phyloP scores from a whole-genome alignment of 352 stramenopile genomes.

The Pythium scleroteichum region DNA sequence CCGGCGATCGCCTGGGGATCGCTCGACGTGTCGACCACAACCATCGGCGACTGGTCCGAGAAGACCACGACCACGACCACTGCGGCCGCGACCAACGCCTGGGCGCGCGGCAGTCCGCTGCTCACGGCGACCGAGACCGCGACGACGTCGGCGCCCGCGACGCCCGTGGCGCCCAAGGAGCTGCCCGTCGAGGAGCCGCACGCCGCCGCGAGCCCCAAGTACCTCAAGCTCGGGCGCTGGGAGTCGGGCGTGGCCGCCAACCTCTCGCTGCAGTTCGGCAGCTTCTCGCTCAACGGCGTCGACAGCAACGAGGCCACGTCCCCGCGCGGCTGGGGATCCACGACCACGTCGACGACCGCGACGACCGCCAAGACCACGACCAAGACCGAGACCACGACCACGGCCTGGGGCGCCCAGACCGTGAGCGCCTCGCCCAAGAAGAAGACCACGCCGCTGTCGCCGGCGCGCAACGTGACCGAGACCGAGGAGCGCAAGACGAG shows the following conservation, averaged over 20 bases:
- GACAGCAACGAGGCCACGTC: slow-evolving; percentile 60
- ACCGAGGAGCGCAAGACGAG: slow-evolving; percentile 43
- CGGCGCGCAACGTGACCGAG: slow-evolving; percentile 34
- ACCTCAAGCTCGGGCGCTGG: slow-evolving; percentile 87
- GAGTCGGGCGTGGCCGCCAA: slow-evolving; percentile 66
- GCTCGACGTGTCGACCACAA: slow-evolving; percentile 62
- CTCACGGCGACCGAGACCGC: slow-evolving; percentile 34
- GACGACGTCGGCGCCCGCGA: slow-evolving; percentile 44
- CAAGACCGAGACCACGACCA: slow-evolving; percentile 43
- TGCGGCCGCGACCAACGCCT: slow-evolving; percentile 60
- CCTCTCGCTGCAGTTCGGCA: slow-evolving; percentile 86
- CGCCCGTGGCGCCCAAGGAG: slow-evolving; percentile 68
- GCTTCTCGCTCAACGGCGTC: slow-evolving; percentile 79
- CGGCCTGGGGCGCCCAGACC: slow-evolving; percentile 45
- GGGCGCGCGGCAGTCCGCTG: slow-evolving; percentile 60
- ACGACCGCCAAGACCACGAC: slow-evolving; percentile 31
- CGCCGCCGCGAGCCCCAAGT: slow-evolving; percentile 58
- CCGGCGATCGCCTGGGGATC: slow-evolving; percentile 58
- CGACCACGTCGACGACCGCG: slow-evolving; percentile 27
- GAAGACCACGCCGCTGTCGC: slow-evolving; percentile 50
- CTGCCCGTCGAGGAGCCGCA: slow-evolving; percentile 38
- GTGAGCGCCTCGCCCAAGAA: slow-evolving; percentile 59
- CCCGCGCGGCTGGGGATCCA: slow-evolving; percentile 56
- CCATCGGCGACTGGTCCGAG: slow-evolving; percentile 66
- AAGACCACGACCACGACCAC: slow-evolving; percentile 48